phyloP scores from a whole-genome alignment of 345 rosid genomes.

The Eutrema heterophyllum region DNA sequence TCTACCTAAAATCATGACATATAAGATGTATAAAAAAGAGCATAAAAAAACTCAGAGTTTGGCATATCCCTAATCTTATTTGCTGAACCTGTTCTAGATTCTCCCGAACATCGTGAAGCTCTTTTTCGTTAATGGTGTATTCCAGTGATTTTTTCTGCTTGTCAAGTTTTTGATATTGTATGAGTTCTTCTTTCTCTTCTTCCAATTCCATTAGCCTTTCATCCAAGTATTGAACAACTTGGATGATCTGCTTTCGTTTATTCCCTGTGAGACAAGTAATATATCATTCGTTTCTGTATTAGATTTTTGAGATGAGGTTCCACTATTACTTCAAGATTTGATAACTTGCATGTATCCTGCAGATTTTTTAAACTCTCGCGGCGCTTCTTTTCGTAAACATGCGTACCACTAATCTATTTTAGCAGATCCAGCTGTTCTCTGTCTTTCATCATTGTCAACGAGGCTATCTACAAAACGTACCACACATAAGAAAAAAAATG shows the following conservation, averaged over 20 bases:
- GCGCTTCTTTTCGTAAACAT: constrained; percentile 98
- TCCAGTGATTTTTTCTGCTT: constrained; percentile 92
- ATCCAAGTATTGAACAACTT: constrained; percentile 96
- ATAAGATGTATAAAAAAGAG: no score
- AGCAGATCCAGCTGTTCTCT: constrained; percentile 90
- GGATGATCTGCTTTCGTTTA: constrained; percentile 91
- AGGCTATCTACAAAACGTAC: constrained; percentile 61
- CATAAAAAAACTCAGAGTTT: no score
- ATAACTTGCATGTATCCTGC: constrained; percentile 88
- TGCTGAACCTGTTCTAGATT: constrained; percentile 71
- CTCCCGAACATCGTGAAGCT: constrained; percentile 74
- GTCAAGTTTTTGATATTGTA: constrained; percentile 95
- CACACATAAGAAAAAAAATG: not conserved
- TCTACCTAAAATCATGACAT: no score
- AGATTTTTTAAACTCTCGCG: constrained; percentile 95
- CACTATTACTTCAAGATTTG: constrained; percentile 21
- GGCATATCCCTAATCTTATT: not conserved
- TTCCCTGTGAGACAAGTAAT: constrained; percentile 60
- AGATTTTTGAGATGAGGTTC: constrained; percentile 6
- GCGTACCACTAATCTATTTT: constrained; percentile 96
- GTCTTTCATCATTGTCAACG: constrained; percentile 94
- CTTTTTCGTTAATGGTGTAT: constrained; percentile 94
- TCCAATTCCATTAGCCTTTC: constrained; percentile 91
- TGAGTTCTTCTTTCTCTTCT: constrained; percentile 95
- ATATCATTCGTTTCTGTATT: not conserved